Evolutionary conservation across 2,329 filamentous ascomycete species (phyloP), one percentile per base, ranked within the genome.

Genomic region (Juglanconis oblonga): DNA sequence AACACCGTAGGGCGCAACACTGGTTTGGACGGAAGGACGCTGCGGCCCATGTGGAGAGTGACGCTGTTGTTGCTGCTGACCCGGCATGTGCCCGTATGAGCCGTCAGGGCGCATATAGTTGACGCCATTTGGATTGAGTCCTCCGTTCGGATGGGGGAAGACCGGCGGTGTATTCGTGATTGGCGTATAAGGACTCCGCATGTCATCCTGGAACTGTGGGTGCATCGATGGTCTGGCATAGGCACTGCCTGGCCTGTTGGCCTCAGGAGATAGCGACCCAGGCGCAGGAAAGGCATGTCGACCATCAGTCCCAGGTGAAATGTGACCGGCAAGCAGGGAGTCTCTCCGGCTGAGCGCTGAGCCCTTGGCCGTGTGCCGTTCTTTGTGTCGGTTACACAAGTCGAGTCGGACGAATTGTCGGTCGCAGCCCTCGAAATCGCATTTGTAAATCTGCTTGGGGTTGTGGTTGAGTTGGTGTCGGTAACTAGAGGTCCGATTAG

Each of bases 381-480:
- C 90, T 71, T 87, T 85, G 74, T 95, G 91, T 47, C 91, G 87
- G 70, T 95, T 89, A 71, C 95, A 92, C 61, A 99, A 81, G 73
- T 99, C 95, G 66, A 96, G 91, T 64, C 95, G 87, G 60, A 98
- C 94, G 76, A 98, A 99, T 36, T 90, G 88, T 55, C 94, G 89
- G 62, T 88, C 86, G 74, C 95, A 99, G 70, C 93, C 92, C 24
- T 91, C 91, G 69, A 93, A 97, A 70, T 96, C 91, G 79, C 95
- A 98, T 70, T 87, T 86, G 72, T 96, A 98, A 58, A 97, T 96
- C 71, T 96, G 91, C 76, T 97, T 97, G 17, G 94, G 94, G 59
- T 91, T 89, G 76, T 98, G 95, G 72, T 99, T 99, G 67, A 98
- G 78, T 76, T 98, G 93, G 76, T 98, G 94, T 50, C 95, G 87